Evolutionary conservation across 495 filamentous ascomycete genomes (phyloP).

Genomic region (Annulohypoxylon stygium): DNA sequence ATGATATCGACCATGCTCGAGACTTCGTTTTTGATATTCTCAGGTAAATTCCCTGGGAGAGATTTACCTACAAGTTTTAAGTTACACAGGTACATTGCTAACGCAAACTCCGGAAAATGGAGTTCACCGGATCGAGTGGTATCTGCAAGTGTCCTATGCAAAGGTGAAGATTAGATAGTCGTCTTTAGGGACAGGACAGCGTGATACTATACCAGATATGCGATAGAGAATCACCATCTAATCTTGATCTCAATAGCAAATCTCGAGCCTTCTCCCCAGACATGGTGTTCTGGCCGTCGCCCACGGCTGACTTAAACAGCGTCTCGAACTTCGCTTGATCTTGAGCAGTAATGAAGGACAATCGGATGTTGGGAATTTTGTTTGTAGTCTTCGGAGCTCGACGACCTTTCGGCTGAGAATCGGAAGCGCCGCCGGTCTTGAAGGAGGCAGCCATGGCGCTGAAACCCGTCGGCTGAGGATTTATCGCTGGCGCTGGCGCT

Average conservation of each 20-base stretch:
- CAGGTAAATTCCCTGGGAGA: constrained; percentile 79
- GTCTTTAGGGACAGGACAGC: background rate
- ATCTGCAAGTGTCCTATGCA: constrained; percentile 86
- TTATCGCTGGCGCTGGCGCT: constrained; percentile 61
- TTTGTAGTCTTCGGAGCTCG: constrained; percentile 58
- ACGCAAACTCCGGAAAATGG: constrained; percentile 96
- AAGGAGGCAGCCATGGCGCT: constrained; percentile 89
- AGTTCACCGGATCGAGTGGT: constrained; percentile 97
- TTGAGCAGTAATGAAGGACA: constrained; percentile 94
- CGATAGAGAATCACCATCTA: constrained; percentile 83
- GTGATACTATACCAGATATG: constrained; percentile 79
- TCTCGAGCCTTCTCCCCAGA: constrained; percentile 93
- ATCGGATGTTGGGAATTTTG: constrained; percentile 93
- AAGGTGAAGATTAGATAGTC: constrained; percentile 36
- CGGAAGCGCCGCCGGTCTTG: constrained; percentile 67
- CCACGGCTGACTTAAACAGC: constrained; percentile 95
- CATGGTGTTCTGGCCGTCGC: constrained; percentile 83
- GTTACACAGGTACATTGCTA: constrained; percentile 99
- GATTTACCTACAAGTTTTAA: constrained; percentile 88
- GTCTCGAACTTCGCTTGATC: constrained; percentile 99
- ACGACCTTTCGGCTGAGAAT: constrained; percentile 64
- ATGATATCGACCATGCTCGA: constrained; percentile 99
- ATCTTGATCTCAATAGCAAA: constrained; percentile 86
- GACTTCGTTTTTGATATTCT: constrained; percentile 93
- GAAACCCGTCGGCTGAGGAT: constrained; percentile 81